phyloP scores from a whole-genome alignment of 106 monocot genomes.

The Dendrobium huoshanense region DNA sequence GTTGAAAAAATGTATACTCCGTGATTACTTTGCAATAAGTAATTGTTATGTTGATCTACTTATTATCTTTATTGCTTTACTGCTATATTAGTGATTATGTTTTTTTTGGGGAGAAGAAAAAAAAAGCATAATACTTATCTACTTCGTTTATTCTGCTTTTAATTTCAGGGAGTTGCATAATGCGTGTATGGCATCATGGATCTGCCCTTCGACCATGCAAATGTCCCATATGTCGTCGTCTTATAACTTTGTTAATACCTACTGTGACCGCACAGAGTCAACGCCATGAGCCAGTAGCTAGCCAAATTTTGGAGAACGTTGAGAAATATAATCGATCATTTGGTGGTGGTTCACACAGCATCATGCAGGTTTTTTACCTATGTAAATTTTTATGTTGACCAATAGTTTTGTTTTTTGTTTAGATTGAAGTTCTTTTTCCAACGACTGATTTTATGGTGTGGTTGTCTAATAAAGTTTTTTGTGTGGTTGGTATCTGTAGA shows the following conservation, averaged over 20 bases:
- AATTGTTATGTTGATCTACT: not conserved
- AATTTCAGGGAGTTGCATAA: constrained; percentile 66
- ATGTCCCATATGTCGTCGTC: constrained; percentile 88
- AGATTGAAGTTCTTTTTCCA: not conserved
- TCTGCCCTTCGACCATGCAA: constrained; percentile 79
- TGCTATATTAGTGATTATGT: not conserved
- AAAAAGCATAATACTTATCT: not conserved
- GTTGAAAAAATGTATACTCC: not conserved
- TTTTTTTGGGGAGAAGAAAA: not conserved
- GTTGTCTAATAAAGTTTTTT: not conserved
- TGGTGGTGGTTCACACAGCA: constrained; percentile 51
- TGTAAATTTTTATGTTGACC: not conserved
- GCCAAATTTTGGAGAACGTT: constrained; percentile 36
- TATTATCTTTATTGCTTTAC: not conserved
- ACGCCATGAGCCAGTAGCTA: constrained; percentile 31
- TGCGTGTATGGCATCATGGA: constrained; percentile 83
- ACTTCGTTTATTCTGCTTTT: not conserved
- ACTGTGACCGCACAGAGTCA: constrained; percentile 19
- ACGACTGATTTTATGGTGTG: not conserved
- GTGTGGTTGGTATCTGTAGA: not conserved
- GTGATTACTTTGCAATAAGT: not conserved
- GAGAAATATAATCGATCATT: constrained; percentile 73
- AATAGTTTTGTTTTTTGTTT: not conserved
- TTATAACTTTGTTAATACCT: constrained; percentile 78
- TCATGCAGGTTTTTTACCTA: constrained; percentile 64